Percentiles rank a stretch among this genome's conserved stretches.
Conservation (phyloP, 352 stramenopile genomes). For the Hyphochytrium catenoides region DNA sequence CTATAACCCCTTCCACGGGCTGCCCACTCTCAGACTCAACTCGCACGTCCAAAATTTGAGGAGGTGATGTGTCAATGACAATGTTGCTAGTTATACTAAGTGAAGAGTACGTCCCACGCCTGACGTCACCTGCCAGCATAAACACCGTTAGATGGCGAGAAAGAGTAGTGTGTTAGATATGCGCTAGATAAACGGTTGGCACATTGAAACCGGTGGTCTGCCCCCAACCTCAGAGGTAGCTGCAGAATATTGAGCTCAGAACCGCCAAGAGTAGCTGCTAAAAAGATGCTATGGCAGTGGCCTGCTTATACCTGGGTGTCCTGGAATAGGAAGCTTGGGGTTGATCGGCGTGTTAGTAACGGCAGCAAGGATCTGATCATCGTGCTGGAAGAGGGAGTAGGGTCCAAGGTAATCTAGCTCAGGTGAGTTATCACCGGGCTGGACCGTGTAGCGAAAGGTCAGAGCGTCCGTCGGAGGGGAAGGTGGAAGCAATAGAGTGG, state of each 20-base stretch:
- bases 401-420: conserved; percentile 34
- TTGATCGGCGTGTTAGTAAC: conserved; percentile 13
- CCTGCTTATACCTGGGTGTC: conserved; percentile 8
- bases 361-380: conserved; percentile 17
- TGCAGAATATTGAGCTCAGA: too few species aligned
- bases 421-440: conserved; percentile 22
- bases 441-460: conserved; percentile 32
- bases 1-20: conserved; percentile 18
- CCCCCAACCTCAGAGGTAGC: too few species aligned
- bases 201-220: too few species aligned
- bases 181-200: too few species aligned
- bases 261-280: too few species aligned
- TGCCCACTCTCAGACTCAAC: neutral
- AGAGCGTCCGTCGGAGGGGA: conserved; percentile 15
- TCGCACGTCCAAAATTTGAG: conserved; percentile 15
- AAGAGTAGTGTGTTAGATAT: too few species aligned
- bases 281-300: too few species aligned
- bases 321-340: conserved; percentile 20
- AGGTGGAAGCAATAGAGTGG: conserved; percentile 12
- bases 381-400: conserved; percentile 18
- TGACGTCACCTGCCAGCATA: too few species aligned
- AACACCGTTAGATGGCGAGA: too few species aligned
- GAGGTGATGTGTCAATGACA: conserved; percentile 21
- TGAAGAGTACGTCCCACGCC: too few species aligned
- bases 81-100: conserved; percentile 36